Base-by-base conservation (phyloP, 2,329 filamentous ascomycete species). In the Ramichloridium luteum region DNA sequence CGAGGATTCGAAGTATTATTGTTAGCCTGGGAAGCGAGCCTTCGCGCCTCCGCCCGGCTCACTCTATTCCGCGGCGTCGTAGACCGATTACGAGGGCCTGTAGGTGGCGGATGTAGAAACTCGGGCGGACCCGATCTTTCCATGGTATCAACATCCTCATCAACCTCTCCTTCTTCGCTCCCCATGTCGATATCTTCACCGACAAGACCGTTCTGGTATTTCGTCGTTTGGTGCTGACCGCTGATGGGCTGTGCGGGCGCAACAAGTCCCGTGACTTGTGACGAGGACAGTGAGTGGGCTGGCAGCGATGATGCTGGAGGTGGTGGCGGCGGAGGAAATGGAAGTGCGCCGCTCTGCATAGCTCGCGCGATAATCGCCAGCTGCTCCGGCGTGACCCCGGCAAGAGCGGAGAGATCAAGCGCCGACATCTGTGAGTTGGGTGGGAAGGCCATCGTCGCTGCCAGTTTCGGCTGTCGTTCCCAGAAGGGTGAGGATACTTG, bases 121-220 rank as follows among this genome's bases (percentile, higher is more conserved):
- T 44, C 44, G 5, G 41, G 41, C 20, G 35, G 17, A 16, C 29
- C 30, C 13, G 32, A 30, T 8, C 20, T 30, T 2, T 36, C 41
- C 14, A 8, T 8, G 8, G 20, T 8, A 8, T 39, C 31, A 29
- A 68, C 64, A 44, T 78, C 74, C 12, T 66, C 70, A 45, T 84
- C 80, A 45, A 88, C 54, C 53, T 92, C 83, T 11, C 80, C 81
- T 47, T 92, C 82, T 48, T 90, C 81, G 34, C 60, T 60, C 35
- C 69, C 65, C 33, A 54, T 54, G 27, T 63, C 52, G 29, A 54
- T 30, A 34, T 39, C 39, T 20, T 32, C 11, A 14, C 34, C n/a
- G n/a, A n/a, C n/a, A n/a, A n/a, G n/a, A n/a, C n/a, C n/a, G n/a
- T n/a, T n/a, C n/a, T n/a, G n/a, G n/a, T n/a, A n/a, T n/a, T n/a